Evolutionary conservation across 2,329 filamentous ascomycete species (phyloP), one percentile per base, ranked within the genome.

Genomic region (Remersonia thermophila): DNA sequence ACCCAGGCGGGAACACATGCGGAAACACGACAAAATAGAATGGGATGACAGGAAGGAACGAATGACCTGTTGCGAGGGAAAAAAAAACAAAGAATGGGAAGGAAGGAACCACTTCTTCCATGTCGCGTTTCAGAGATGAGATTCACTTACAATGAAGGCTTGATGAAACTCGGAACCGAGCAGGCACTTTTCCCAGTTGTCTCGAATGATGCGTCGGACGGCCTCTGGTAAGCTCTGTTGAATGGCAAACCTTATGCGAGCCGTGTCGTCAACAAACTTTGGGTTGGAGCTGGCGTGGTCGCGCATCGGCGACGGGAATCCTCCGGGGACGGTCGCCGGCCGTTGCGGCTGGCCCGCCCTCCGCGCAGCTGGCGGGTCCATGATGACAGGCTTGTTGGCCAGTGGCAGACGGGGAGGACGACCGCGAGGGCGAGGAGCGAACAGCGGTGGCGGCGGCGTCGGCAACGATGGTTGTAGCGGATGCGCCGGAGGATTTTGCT

Each of bases 81-180:
- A n/a, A n/a, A n/a, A n/a, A n/a, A n/a, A n/a, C n/a, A n/a, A n/a
- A n/a, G n/a, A n/a, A n/a, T n/a, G n/a, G n/a, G n/a, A n/a, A n/a
- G n/a, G n/a, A n/a, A n/a, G n/a, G n/a, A n/a, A n/a, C n/a, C n/a
- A n/a, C n/a, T n/a, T n/a, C n/a, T n/a, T n/a, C n/a, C n/a, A n/a
- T n/a, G n/a, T n/a, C n/a, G n/a, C n/a, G n/a, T n/a, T n/a, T n/a
- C n/a, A n/a, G n/a, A n/a, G n/a, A n/a, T n/a, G n/a, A n/a, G n/a
- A n/a, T n/a, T n/a, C n/a, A 63, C 67, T 58, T 51, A 73, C 68
- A 36, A 73, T 38, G 42, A 73, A 73, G 2, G 62, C 59, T 29
- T 62, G 55, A 41, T 73, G 69, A 39, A 67, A 72, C 9, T 69
- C 63, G 3, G 65, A 67, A 8, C 69, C 69, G 3, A 64, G 37